A percentile compares a stretch with the other conserved stretches of the same genome.
phyloP scores from a whole-genome alignment of 2,329 filamentous ascomycete genomes.

The Cladorrhinum sp. region DNA sequence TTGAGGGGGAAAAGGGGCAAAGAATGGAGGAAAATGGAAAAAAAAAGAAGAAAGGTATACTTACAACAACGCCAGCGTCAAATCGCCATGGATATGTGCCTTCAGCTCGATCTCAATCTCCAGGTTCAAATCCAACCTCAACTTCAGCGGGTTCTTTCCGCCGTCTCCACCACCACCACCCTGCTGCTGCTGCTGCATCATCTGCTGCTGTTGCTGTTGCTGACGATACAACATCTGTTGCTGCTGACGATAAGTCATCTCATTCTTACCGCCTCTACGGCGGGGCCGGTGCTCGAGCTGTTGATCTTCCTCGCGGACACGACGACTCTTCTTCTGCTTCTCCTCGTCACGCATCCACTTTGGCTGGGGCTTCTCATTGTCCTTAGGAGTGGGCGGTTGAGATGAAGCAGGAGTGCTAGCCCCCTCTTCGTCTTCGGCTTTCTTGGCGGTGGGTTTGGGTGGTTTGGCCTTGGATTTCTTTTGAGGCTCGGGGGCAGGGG shows the following conservation, averaged over 20 bases:
- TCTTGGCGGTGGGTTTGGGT: slow-evolving; percentile 64
- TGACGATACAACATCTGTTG: slow-evolving; percentile 21
- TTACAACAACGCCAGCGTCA: slow-evolving; percentile 70
- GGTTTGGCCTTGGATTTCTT: slow-evolving; percentile 61
- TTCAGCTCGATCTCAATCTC: slow-evolving; percentile 79
- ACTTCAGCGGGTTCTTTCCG: slow-evolving; percentile 60
- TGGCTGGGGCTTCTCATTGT: slow-evolving; percentile 33
- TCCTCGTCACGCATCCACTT: slow-evolving; percentile 31
- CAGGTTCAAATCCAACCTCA: slow-evolving; percentile 71
- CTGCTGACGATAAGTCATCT: slow-evolving; percentile 18
- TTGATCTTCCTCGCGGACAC: slow-evolving; percentile 25
- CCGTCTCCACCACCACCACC: slow-evolving; percentile 36
- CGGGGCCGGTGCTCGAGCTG: slow-evolving; percentile 23
- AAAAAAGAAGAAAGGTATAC: slow-evolving; percentile 22
- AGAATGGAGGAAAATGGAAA: neutral
- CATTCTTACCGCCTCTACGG: slow-evolving; percentile 23
- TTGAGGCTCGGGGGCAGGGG: slow-evolving; percentile 36
- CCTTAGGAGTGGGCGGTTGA: slow-evolving; percentile 33
- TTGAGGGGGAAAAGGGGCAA: too few relatives aligned
- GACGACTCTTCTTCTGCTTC: slow-evolving; percentile 18
- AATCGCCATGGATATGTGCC: slow-evolving; percentile 73
- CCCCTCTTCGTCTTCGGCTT: slow-evolving; percentile 38
- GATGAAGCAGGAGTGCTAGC: slow-evolving; percentile 29
- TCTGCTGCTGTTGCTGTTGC: slow-evolving; percentile 28
- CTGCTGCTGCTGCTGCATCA: slow-evolving; percentile 33